Percentiles rank a stretch among this genome's conserved stretches.
These are phyloP conservation scores for Thamnidium elegans DNA, from an alignment of 192 early-diverging fungal genomes.

Conservation along the genomic window DNA sequence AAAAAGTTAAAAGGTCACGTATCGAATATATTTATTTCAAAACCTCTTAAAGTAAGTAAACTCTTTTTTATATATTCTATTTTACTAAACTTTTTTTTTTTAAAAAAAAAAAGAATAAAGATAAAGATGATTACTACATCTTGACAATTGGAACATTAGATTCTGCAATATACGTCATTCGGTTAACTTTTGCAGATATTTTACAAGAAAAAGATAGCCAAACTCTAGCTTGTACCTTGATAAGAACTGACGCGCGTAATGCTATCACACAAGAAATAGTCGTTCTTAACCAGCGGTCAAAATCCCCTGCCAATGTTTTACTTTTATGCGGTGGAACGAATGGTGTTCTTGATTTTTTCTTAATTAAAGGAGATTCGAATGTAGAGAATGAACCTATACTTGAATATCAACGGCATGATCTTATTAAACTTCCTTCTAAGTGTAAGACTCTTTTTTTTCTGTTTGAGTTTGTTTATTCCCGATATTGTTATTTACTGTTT, in stretches of 20 bases:
- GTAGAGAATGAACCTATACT: no score
- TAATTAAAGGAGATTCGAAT: slow-evolving; percentile 6
- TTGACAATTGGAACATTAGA: slow-evolving; percentile 4
- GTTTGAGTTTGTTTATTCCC: neutral
- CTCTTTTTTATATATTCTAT: neutral
- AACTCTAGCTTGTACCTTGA: neutral
- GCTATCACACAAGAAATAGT: neutral
- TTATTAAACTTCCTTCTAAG: neutral
- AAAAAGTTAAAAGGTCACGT: neutral
- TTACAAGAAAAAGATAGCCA: neutral
- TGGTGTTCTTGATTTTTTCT: slow-evolving; percentile 6
- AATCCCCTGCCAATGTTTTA: neutral
- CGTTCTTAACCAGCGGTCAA: neutral
- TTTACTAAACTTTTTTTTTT: neutral
- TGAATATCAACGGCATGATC: no score
- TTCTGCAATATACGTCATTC: slow-evolving; percentile 1
- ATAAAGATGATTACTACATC: slow-evolving; percentile 7
- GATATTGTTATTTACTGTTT: neutral
- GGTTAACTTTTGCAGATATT: neutral
- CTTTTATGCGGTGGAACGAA: slow-evolving; percentile 1
- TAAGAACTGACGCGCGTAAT: slow-evolving; percentile 1
- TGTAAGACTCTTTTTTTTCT: neutral
- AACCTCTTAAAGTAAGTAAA: neutral
- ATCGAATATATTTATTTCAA: slow-evolving; percentile 5
- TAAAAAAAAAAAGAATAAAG: neutral